Percentiles rank a stretch among this genome's conserved stretches.
These are phyloP conservation scores for Mycosphaerella sp. DNA, from an alignment of 2,329 filamentous ascomycete species.

Conservation along the genomic window DNA sequence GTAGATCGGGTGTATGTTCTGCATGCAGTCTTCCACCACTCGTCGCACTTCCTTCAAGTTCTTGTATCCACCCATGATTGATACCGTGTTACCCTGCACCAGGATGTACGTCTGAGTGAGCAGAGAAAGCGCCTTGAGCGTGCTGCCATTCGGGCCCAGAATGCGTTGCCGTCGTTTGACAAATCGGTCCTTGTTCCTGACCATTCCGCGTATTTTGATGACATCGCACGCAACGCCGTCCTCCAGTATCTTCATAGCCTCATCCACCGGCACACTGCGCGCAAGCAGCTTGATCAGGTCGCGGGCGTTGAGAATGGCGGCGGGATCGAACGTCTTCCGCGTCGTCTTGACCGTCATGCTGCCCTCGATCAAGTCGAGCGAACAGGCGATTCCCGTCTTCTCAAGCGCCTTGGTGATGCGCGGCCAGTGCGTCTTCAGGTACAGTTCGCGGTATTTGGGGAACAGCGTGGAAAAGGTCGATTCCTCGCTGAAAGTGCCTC, in stretches of 20 bases:
- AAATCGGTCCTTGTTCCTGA: slow-evolving; percentile 90
- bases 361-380: slow-evolving; percentile 88
- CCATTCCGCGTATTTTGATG: slow-evolving; percentile 87
- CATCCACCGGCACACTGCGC: slow-evolving; percentile 83
- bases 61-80: slow-evolving; percentile 86
- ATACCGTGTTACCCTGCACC: slow-evolving; percentile 94
- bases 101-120: slow-evolving; percentile 88
- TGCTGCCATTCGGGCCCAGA: slow-evolving; percentile 83
- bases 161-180: slow-evolving; percentile 92
- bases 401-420: slow-evolving; percentile 81
- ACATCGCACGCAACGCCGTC: slow-evolving; percentile 90
- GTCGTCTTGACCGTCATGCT: slow-evolving; percentile 97
- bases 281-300: slow-evolving; percentile 92
- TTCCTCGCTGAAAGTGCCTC: slow-evolving; percentile 84
- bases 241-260: slow-evolving; percentile 89
- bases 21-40: slow-evolving; percentile 92
- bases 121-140: slow-evolving; percentile 87
- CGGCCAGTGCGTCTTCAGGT: slow-evolving; percentile 89
- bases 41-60: slow-evolving; percentile 86
- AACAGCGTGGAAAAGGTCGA: slow-evolving; percentile 81
- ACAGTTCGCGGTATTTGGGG: slow-evolving; percentile 93
- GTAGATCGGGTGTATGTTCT: slow-evolving; percentile 83
- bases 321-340: slow-evolving; percentile 83
- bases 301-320: slow-evolving; percentile 84
- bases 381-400: slow-evolving; percentile 82